Conservation (phyloP, 2,329 filamentous ascomycete genomes). For the Botrytis hyacinthi region DNA sequence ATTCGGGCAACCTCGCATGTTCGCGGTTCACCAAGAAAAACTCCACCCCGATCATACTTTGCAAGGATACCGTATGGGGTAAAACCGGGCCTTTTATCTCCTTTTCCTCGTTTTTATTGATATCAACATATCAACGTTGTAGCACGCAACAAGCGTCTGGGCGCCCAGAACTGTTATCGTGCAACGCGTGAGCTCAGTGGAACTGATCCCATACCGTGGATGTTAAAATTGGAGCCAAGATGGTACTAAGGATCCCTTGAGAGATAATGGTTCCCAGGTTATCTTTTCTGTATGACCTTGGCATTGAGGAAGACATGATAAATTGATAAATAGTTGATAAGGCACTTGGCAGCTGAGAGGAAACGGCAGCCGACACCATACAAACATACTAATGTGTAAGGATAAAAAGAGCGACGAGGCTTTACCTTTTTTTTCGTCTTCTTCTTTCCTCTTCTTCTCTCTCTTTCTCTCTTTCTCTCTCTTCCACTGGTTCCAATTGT, state of each 20-base stretch:
- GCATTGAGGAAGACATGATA: background rate
- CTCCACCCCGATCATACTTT: background rate
- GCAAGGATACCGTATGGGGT: background rate
- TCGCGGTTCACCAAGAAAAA: background rate
- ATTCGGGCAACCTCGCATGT: background rate
- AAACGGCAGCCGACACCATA: background rate
- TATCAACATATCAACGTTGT: background rate
- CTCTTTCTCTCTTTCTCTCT: background rate
- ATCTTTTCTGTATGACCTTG: background rate
- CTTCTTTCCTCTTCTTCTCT: background rate
- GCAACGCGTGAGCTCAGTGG: background rate
- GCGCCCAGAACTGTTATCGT: constrained; percentile 4
- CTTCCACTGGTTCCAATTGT: background rate
- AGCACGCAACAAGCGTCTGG: constrained; percentile 2
- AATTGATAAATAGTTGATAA: background rate
- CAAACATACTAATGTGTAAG: background rate
- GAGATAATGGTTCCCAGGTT: background rate
- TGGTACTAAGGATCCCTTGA: background rate
- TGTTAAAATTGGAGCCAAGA: background rate
- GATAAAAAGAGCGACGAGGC: background rate
- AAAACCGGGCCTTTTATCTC: background rate
- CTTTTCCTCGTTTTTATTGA: background rate
- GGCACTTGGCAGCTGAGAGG: constrained; percentile 4
- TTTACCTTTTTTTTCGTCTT: background rate
- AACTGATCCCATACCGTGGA: background rate